Percentiles rank a stretch among this genome's conserved stretches.
Conservation (phyloP, 1,284 basidiomycete genomes). For the Sporisorium sorghi region DNA sequence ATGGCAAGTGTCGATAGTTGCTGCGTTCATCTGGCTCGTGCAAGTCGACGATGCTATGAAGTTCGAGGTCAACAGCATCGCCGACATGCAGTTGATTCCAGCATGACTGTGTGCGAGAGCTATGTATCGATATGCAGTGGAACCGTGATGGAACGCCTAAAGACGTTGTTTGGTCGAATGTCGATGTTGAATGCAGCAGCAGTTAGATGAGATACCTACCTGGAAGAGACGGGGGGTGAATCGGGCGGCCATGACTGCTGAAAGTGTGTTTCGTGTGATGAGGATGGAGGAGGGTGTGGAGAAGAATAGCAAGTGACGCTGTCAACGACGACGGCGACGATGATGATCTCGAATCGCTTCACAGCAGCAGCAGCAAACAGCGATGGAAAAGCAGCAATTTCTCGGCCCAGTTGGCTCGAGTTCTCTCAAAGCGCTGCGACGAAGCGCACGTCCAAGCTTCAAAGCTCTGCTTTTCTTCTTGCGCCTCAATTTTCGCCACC, state of each 20-base stretch:
- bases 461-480: slow-evolving; percentile 27
- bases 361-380: not conserved
- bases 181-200: not conserved
- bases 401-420: slow-evolving; percentile 17
- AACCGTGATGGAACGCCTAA: not conserved
- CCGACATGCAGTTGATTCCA: not conserved
- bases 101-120: not conserved
- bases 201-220: slow-evolving; percentile 29
- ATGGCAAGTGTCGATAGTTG: not conserved
- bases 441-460: slow-evolving; percentile 3
- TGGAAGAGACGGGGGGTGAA: slow-evolving; percentile 58
- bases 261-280: not conserved
- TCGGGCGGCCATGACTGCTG: slow-evolving; percentile 49
- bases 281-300: slow-evolving; percentile 4
- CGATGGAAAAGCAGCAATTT: slow-evolving; percentile 1
- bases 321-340: slow-evolving; percentile 17
- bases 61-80: no score
- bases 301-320: slow-evolving; percentile 1
- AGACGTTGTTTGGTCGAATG: not conserved
- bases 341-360: slow-evolving; percentile 8
- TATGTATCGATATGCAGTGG: not conserved
- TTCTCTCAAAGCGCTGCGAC: slow-evolving; percentile 14
- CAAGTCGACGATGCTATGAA: no score
- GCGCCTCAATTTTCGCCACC: slow-evolving; percentile 25
- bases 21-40: not conserved